Evolutionary conservation across 352 stramenopile species (phyloP), one percentile per base, ranked within the genome.

Genomic region (Globisporangium perplexum): DNA sequence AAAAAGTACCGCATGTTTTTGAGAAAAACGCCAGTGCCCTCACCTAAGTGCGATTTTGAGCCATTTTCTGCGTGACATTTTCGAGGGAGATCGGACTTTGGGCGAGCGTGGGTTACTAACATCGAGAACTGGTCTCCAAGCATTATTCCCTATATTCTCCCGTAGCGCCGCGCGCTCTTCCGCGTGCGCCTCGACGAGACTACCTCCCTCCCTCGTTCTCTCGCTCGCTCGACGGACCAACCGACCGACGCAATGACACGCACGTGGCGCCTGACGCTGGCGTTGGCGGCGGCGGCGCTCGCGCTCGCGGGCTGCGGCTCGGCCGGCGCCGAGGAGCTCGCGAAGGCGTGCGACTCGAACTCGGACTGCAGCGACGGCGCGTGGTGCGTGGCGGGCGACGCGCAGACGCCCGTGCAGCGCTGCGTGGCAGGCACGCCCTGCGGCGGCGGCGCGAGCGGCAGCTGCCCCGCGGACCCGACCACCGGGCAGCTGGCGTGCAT

Each of bases 401-500:
- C 81, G 28, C 63, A 59, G 31, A 51, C 56, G 11, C 31, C 75
- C 18, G 72, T 93, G 26, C 83, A 92, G 68, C 68, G 69, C 28
- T 93, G 83, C 52, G 83, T 93, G 44, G 65, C 71, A 0, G 77
- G 76, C 26, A 41, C 69, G 20, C 69, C 63, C 8, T 93, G 83
- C 57, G 71, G 74, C 55, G 83, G 77, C 38, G 53, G 55, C 2
- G 43, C 55, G 10, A 54, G 65, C 17, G 83, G 83, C 28, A 77
- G 67, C 41, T 93, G 83, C 44, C 83, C 83, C 14, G 68, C 66
- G 26, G 75, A 90, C 57, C 57, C 65, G 14, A 53, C 17, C 22
- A 88, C 64, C 35, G 83, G 83, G 8, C 74, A 88, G 54, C 59
- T 93, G 43, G 74, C 79, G 44, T 93, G 83, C 58, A 86, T 90